Evolutionary conservation across 768 basidiomycete species (phyloP).

Genomic region (Pleurotus platypus): DNA sequence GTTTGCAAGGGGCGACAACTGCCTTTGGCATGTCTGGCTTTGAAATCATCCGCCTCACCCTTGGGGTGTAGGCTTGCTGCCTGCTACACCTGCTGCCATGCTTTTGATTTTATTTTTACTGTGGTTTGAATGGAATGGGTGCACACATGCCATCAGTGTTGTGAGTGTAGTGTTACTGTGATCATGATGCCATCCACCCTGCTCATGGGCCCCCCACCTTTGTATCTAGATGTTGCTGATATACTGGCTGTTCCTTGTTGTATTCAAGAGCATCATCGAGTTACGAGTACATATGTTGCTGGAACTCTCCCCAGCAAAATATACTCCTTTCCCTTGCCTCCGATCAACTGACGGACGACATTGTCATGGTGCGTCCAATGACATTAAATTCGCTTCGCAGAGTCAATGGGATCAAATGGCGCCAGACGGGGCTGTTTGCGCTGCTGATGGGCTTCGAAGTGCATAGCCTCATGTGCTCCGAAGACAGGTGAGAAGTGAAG

Average conservation of each 20-base stretch:
- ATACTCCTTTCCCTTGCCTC: conserved; percentile 18
- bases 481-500: no score
- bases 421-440: no score
- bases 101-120: conserved; percentile 15
- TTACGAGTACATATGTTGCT: conserved; percentile 15
- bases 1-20: not conserved
- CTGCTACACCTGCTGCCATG: conserved; percentile 18
- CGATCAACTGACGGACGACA: conserved; percentile 23
- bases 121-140: conserved; percentile 14
- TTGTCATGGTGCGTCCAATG: conserved; percentile 18
- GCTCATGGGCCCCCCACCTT: not conserved
- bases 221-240: conserved; percentile 14
- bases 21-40: conserved; percentile 24
- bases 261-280: conserved; percentile 17
- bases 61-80: conserved; percentile 26
- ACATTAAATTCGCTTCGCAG: no score
- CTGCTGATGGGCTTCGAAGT: no score
- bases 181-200: not conserved
- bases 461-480: no score
- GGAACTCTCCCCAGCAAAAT: conserved; percentile 16
- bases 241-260: conserved; percentile 20
- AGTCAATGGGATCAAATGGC: no score
- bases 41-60: conserved; percentile 22
- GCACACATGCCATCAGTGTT: conserved; percentile 11
- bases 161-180: conserved; percentile 13